Percentiles rank a stretch among this genome's conserved stretches.
Evolutionary conservation across 257 asterid genomes (phyloP).

Genomic region (Jaltomata sinuosa): DNA sequence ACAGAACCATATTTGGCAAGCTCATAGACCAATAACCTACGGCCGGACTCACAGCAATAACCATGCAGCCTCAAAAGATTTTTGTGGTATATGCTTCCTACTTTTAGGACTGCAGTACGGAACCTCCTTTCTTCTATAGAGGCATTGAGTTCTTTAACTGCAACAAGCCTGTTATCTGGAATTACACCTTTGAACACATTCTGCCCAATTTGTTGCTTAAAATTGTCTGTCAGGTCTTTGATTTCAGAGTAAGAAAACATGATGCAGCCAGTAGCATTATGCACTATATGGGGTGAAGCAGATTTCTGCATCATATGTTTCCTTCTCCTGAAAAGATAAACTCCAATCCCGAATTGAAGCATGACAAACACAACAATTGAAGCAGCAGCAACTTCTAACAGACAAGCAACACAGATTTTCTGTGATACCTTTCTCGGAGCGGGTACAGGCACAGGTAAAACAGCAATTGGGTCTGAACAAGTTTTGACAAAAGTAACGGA

Average conservation of each 20-base stretch:
- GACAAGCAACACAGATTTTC: slow-evolving; percentile 21
- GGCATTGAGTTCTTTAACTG: slow-evolving; percentile 15
- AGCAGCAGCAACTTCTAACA: slow-evolving; percentile 14
- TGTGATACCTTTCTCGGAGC: background rate
- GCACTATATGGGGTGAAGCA: slow-evolving; percentile 4
- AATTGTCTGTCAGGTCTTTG: slow-evolving; percentile 23
- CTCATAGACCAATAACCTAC: slow-evolving; percentile 27
- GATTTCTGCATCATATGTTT: slow-evolving; percentile 6
- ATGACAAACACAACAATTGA: slow-evolving; percentile 10
- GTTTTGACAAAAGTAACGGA: slow-evolving; percentile 22
- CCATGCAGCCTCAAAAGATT: slow-evolving; percentile 29
- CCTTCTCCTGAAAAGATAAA: slow-evolving; percentile 16
- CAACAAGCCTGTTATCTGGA: slow-evolving; percentile 18
- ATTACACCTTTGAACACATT: slow-evolving; percentile 23
- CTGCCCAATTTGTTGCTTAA: slow-evolving; percentile 29
- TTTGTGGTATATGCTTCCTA: slow-evolving; percentile 31
- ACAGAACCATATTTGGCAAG: slow-evolving; percentile 23
- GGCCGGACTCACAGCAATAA: slow-evolving; percentile 20
- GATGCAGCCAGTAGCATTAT: slow-evolving; percentile 15
- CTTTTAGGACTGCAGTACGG: slow-evolving; percentile 20
- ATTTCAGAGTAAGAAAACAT: slow-evolving; percentile 25
- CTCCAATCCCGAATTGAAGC: slow-evolving; percentile 20
- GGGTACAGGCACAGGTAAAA: slow-evolving; percentile 4
- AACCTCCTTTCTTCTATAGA: slow-evolving; percentile 22
- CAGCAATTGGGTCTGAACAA: slow-evolving; percentile 35